These are phyloP conservation scores for Boletus reticulatus DNA, from an alignment of 768 basidiomycete genomes.

Conservation along the genomic window DNA sequence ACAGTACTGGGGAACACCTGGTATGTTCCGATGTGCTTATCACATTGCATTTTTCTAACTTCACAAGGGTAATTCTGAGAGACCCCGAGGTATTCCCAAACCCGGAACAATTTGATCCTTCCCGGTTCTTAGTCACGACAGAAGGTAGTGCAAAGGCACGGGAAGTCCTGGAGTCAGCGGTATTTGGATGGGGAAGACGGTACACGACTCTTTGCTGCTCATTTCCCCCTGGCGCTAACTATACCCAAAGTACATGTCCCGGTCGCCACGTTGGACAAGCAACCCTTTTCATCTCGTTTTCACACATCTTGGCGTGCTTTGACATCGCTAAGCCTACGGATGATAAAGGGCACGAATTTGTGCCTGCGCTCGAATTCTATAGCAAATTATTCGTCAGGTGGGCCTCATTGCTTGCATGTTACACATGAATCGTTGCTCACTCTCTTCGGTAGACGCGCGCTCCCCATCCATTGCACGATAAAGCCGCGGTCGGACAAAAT, in stretches of 20 bases:
- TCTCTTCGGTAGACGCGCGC: not conserved
- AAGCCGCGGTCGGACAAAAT: not conserved
- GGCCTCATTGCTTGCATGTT: not conserved
- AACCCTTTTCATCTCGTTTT: not conserved
- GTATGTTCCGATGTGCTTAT: slow-evolving; percentile 6
- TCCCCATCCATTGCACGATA: not conserved
- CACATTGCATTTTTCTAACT: not conserved
- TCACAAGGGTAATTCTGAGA: slow-evolving; percentile 19
- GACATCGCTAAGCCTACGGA: not conserved
- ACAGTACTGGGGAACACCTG: not conserved
- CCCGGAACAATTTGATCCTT: slow-evolving; percentile 20
- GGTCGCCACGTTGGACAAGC: slow-evolving; percentile 3
- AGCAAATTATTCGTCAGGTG: not conserved
- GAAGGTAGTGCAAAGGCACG: not conserved
- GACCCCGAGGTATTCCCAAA: slow-evolving; percentile 18
- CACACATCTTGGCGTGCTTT: not conserved
- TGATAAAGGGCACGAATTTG: not conserved
- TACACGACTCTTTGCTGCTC: not conserved
- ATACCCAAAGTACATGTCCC: not conserved
- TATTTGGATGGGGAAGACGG: slow-evolving; percentile 5
- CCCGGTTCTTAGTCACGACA: slow-evolving; percentile 11
- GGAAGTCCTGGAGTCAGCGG: not conserved
- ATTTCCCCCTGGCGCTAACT: not conserved
- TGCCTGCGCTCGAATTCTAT: not conserved
- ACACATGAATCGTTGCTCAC: not conserved